Conservation (phyloP, 2,329 filamentous ascomycete genomes). For the Chlorencoelia australis region DNA sequence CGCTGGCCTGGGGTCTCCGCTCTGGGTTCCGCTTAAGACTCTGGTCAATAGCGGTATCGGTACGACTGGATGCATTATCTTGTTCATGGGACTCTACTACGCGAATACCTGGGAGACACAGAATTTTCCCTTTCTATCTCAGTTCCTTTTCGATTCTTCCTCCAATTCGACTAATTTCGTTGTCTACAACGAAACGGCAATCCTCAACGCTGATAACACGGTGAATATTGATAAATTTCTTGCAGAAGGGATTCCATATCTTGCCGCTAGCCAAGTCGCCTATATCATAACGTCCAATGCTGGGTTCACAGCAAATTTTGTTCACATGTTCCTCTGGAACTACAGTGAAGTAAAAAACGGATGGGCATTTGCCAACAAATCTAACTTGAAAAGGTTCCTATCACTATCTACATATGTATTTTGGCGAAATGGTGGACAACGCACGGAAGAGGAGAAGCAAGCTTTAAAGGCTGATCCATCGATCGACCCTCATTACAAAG, state of each 20-base stretch:
- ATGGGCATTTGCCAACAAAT: slow-evolving; percentile 22
- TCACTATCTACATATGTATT: slow-evolving; percentile 21
- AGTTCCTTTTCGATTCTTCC: slow-evolving; percentile 30
- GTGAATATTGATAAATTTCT: slow-evolving; percentile 30
- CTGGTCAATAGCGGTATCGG: slow-evolving; percentile 27
- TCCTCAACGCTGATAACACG: slow-evolving; percentile 32
- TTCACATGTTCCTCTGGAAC: slow-evolving; percentile 34
- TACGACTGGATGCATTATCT: slow-evolving; percentile 25
- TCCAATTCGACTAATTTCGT: slow-evolving; percentile 30
- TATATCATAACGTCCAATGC: slow-evolving; percentile 36
- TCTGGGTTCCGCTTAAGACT: slow-evolving; percentile 27
- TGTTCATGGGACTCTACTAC: slow-evolving; percentile 33
- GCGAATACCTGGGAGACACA: slow-evolving; percentile 32
- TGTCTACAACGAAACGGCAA: slow-evolving; percentile 34
- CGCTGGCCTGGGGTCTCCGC: slow-evolving; percentile 13
- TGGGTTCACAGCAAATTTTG: slow-evolving; percentile 36
- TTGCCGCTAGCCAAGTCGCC: slow-evolving; percentile 31
- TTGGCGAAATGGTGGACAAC: slow-evolving; percentile 9
- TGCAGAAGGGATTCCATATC: slow-evolving; percentile 31
- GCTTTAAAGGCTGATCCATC: slow-evolving; percentile 9
- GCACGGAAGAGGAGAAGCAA: slow-evolving; percentile 11
- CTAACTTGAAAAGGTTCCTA: slow-evolving; percentile 10
- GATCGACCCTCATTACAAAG: slow-evolving; percentile 33
- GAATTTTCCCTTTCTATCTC: slow-evolving; percentile 34
- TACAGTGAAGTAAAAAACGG: slow-evolving; percentile 30